Percentiles rank a stretch among this genome's conserved stretches.
Evolutionary conservation across 352 stramenopile species (phyloP).

Genomic region (Globisporangium spiculum): DNA sequence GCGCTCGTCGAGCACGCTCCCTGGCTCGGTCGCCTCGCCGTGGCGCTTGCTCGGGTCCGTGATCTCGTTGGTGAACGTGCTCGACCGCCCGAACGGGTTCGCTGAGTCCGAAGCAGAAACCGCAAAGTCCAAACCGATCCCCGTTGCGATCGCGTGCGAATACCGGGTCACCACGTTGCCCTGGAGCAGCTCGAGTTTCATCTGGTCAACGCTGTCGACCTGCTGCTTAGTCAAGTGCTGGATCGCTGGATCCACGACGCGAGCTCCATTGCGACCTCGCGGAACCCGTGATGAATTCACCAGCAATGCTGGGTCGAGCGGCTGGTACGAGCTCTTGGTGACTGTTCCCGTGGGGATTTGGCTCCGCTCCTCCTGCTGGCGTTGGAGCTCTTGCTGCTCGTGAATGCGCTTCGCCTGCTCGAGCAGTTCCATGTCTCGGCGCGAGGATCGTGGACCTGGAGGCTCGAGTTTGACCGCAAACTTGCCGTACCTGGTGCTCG

Average conservation of each 20-base stretch:
- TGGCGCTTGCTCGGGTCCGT: slow-evolving; percentile 57
- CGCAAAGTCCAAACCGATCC: slow-evolving; percentile 51
- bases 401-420: slow-evolving; percentile 39
- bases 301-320: slow-evolving; percentile 31
- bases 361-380: slow-evolving; percentile 24
- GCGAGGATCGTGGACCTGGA: slow-evolving; percentile 37
- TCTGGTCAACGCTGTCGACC: slow-evolving; percentile 73
- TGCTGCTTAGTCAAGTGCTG: slow-evolving; percentile 60
- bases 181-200: slow-evolving; percentile 55
- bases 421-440: slow-evolving; percentile 39
- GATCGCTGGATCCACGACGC: slow-evolving; percentile 45
- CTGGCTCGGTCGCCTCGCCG: slow-evolving; percentile 67
- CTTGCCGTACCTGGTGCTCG: slow-evolving; percentile 45
- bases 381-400: slow-evolving; percentile 30
- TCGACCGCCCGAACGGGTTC: slow-evolving; percentile 66
- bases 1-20: slow-evolving; percentile 41
- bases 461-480: slow-evolving; percentile 28
- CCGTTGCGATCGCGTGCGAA: slow-evolving; percentile 61
- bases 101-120: slow-evolving; percentile 45
- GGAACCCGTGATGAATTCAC: slow-evolving; percentile 36
- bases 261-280: slow-evolving; percentile 50
- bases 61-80: slow-evolving; percentile 75
- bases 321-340: slow-evolving; percentile 37
- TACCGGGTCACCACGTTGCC: slow-evolving; percentile 55
- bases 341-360: slow-evolving; percentile 23